Conservation (phyloP, 2,329 filamentous ascomycete species). For the Amphichorda felina region DNA sequence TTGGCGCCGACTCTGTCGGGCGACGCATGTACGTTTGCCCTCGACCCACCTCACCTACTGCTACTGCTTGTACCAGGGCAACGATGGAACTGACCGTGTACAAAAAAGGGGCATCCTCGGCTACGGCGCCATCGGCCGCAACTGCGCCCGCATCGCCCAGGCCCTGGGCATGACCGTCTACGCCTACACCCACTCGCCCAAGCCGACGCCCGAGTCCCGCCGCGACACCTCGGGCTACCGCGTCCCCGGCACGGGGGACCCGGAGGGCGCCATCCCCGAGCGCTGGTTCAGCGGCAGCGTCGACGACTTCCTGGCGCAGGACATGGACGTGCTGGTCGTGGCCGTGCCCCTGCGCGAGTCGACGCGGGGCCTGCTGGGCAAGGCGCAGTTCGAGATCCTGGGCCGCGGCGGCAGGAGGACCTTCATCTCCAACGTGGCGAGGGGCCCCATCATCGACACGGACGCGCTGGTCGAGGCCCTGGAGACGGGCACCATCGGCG, state of each 20-base stretch:
- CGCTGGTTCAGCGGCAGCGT: slow-evolving; percentile 30
- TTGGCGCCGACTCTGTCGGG: slow-evolving; percentile 17
- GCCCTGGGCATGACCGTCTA: slow-evolving; percentile 56
- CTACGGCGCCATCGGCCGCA: slow-evolving; percentile 32
- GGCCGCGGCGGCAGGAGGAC: slow-evolving; percentile 23
- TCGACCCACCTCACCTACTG: too few relatives aligned
- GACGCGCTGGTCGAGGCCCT: slow-evolving; percentile 46
- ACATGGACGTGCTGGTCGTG: slow-evolving; percentile 31
- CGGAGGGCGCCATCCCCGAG: slow-evolving; percentile 25
- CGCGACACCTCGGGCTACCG: slow-evolving; percentile 44
- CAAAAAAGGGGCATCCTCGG: slow-evolving; percentile 23
- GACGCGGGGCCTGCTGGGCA: slow-evolving; percentile 28
- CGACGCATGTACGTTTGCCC: slow-evolving; percentile 20
- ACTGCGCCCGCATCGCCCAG: slow-evolving; percentile 33
- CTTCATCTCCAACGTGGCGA: slow-evolving; percentile 54
- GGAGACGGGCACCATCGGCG: slow-evolving; percentile 23
- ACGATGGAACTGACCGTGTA: not conserved
- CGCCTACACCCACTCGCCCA: slow-evolving; percentile 53
- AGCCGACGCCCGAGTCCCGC: slow-evolving; percentile 44
- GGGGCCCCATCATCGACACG: slow-evolving; percentile 31
- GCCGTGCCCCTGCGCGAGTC: slow-evolving; percentile 24
- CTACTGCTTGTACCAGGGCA: too few relatives aligned
- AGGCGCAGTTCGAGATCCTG: slow-evolving; percentile 28
- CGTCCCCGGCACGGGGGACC: slow-evolving; percentile 47
- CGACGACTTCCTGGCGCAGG: slow-evolving; percentile 27